Conservation (phyloP, 2,329 filamentous ascomycete species). For the Rugonectria rugulosa region DNA sequence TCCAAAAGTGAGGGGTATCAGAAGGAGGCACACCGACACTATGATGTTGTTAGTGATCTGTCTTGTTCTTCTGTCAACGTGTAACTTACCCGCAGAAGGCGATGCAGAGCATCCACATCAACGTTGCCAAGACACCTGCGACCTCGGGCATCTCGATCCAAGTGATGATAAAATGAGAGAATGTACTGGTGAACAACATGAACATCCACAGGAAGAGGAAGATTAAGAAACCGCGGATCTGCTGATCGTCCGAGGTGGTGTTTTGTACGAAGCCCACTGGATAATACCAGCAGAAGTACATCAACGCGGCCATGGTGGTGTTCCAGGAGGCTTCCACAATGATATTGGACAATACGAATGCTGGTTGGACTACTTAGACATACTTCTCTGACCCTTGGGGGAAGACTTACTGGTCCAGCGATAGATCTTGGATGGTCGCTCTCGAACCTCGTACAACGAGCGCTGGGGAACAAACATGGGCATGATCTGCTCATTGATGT, state of each 20-base stretch:
- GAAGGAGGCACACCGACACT: constrained; percentile 66
- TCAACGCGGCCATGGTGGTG: constrained; percentile 31
- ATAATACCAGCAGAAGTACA: constrained; percentile 41
- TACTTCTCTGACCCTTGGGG: rapidly evolving
- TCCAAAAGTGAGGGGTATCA: constrained; percentile 72
- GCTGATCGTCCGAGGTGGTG: constrained; percentile 30
- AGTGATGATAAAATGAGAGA: constrained; percentile 34
- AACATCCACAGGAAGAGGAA: constrained; percentile 38
- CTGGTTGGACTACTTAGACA: constrained; percentile 10
- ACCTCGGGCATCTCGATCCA: constrained; percentile 34
- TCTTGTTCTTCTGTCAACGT: constrained; percentile 23
- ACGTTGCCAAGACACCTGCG: constrained; percentile 48
- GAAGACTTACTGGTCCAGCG: constrained; percentile 36
- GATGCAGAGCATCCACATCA: constrained; percentile 41
- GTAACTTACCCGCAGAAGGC: constrained; percentile 45
- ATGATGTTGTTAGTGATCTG: background rate
- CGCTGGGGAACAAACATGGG: constrained; percentile 74
- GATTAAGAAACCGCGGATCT: constrained; percentile 34
- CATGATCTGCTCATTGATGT: constrained; percentile 69
- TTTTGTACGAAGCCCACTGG: constrained; percentile 39
- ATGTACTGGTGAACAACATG: constrained; percentile 38
- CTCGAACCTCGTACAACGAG: constrained; percentile 71
- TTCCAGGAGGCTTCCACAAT: constrained; percentile 37
- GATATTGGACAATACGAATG: constrained; percentile 35
- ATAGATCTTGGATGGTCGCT: constrained; percentile 72